Base-by-base conservation (phyloP, 148 eudicot species). In the Cornus suecica region DNA sequence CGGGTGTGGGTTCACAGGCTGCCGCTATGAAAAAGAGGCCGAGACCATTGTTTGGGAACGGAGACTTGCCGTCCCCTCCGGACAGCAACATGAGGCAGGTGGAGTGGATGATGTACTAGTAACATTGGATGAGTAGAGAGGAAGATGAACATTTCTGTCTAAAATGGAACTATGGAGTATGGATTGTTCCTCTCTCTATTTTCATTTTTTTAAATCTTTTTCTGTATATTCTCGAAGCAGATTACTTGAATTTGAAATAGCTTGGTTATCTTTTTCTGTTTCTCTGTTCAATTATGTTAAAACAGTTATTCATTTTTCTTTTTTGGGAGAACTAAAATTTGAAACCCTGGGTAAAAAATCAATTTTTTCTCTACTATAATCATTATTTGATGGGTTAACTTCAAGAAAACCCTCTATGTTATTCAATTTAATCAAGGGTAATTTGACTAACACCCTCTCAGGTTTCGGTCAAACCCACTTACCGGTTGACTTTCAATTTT, bases 1-100 rank as follows among this genome's bases (percentile, higher is more conserved):
- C 60, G 20, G 81, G 80, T 18, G 60, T 22, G 20, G 76, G 79
- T 16, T 74, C 87, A 25, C 87, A 83, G 48, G 78, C 77, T 61
- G 81, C 77, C 26, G 82, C 78, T 14, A 52, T 87, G 54, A 91
- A 89, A 75, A 91, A 91, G 82, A 83, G 93, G 75, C 68, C 84
- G 20, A 85, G 93, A 52, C 84, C 85, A 10, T 63, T 89, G 41
- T 80, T 84, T 30, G 69, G 75, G 20, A 81, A 86, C 66, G 88
- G 75, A 45, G 88, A 87, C 62, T 41, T 72, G 15, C n/a, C n/a
- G n/a, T 37, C 80, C 24, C 79, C 77, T 25, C 11, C 75, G 3
- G 80, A 82, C 58, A 75, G 83, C 77, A 78, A 54, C 31, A 65
- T 81, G 65, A 61, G 79, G 60, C 83, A 83, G 52, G 45, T 77